These are phyloP conservation scores for Infundibulicybe gibba DNA, from an alignment of 768 basidiomycete species.

Conservation along the genomic window DNA sequence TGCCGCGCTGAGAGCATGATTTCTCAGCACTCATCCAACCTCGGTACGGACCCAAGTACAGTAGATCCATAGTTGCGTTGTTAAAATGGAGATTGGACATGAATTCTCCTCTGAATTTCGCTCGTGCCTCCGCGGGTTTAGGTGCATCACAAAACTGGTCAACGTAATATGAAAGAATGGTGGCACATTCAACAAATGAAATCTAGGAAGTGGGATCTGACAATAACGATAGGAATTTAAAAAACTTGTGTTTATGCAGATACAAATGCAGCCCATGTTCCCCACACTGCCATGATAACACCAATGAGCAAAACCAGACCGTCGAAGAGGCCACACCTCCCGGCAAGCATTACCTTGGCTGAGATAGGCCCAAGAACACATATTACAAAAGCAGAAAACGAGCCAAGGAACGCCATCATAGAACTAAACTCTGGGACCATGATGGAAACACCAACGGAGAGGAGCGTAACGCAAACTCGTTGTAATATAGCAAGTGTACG, in stretches of 20 bases:
- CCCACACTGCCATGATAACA: constrained; percentile 71
- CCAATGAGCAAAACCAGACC: constrained; percentile 47
- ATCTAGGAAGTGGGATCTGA: neutral
- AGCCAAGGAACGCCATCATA: constrained; percentile 87
- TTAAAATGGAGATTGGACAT: too few species aligned
- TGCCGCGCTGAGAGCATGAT: constrained; percentile 49
- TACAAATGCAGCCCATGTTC: constrained; percentile 64
- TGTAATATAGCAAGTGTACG: constrained; percentile 45
- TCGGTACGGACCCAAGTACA: neutral
- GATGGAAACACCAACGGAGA: constrained; percentile 70
- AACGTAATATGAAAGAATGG: constrained; percentile 1
- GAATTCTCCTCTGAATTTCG: too few species aligned
- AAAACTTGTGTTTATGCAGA: constrained; percentile 13
- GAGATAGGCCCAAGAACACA: constrained; percentile 76
- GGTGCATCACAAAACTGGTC: neutral
- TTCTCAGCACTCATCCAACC: neutral
- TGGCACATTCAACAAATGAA: constrained; percentile 2
- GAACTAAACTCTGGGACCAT: constrained; percentile 76
- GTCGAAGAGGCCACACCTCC: constrained; percentile 49
- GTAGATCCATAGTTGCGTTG: too few species aligned
- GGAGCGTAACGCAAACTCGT: constrained; percentile 51
- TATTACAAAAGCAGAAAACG: constrained; percentile 78
- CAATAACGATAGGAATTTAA: constrained; percentile 4
- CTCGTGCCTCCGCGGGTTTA: too few species aligned
- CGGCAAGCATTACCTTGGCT: constrained; percentile 60